phyloP scores from a whole-genome alignment of 768 basidiomycete genomes.

The Leccinum aurantiacum region DNA sequence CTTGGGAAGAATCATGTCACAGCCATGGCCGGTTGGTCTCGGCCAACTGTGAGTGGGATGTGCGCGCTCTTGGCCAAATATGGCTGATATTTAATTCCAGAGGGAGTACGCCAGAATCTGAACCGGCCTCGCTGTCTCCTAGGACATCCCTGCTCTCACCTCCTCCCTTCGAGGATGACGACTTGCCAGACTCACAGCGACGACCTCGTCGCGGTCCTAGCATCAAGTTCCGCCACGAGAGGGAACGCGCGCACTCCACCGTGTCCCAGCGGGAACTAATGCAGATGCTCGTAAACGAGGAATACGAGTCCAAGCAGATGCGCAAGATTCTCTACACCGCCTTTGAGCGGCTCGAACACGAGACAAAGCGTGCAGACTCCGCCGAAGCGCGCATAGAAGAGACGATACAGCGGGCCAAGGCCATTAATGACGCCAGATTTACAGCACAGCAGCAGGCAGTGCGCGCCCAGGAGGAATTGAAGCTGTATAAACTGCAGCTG shows the following conservation, averaged over 20 bases:
- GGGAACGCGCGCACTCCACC: slow-evolving; percentile 35
- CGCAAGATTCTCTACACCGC: slow-evolving; percentile 38
- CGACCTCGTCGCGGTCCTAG: slow-evolving; percentile 32
- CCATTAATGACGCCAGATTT: slow-evolving; percentile 34
- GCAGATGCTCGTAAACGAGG: slow-evolving; percentile 38
- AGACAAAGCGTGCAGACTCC: slow-evolving; percentile 36
- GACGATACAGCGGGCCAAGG: slow-evolving; percentile 27
- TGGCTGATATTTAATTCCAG: slow-evolving; percentile 11
- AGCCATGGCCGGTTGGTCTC: slow-evolving; percentile 21
- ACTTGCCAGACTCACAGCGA: neutral
- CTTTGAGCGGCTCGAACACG: slow-evolving; percentile 39
- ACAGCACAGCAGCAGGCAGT: slow-evolving; percentile 31
- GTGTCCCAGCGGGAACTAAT: slow-evolving; percentile 32
- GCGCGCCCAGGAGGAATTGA: slow-evolving; percentile 47
- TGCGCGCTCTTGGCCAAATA: neutral
- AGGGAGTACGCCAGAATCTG: slow-evolving; percentile 25
- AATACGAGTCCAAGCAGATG: slow-evolving; percentile 41
- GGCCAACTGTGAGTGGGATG: slow-evolving; percentile 21
- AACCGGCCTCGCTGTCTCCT: slow-evolving; percentile 29
- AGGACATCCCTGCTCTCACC: slow-evolving; percentile 32
- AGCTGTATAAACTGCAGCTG: slow-evolving; percentile 57
- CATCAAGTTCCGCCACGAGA: slow-evolving; percentile 33
- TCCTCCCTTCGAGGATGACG: slow-evolving; percentile 14
- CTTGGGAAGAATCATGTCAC: slow-evolving; percentile 24
- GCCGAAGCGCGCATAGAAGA: slow-evolving; percentile 37